Base-by-base conservation (phyloP, 2,329 filamentous ascomycete species). In the Cladosporium sp. region DNA sequence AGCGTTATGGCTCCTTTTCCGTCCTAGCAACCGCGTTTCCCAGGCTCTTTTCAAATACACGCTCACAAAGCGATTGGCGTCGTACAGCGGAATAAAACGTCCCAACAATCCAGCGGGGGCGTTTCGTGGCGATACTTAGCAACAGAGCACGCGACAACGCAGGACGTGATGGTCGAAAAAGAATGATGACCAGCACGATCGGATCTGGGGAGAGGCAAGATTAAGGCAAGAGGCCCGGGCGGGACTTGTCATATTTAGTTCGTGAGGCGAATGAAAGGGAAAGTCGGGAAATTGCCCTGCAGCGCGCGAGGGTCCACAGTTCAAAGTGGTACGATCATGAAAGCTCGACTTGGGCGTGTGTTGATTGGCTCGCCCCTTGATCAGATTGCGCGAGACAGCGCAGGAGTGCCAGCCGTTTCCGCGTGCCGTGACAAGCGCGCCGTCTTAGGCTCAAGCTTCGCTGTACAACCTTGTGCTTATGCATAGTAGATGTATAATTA, bases 361-460 rank as follows among this genome's bases (percentile, higher is more conserved):
- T 28, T 55, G 40, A 55, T 55, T 55, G 52, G 52, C 40, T 37
- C 25, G 14, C 17, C 20, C 52, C 52, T 34, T 34, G 40, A 22
- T 47, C 25, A 45, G 28, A 55, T 55, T 55, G 52, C 52, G 49
- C 30, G 30, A 25, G 36, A 3, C 36, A 38, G 25, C n/a, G 38
- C 38, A 40, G 15, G 38, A 40, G 38, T 40, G 38, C 38, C 17
- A 3, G 38, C 15, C 30, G 30, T 34, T 34, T 34, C 30, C 15
- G 38, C 38, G 38, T 40, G 38, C 38, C 38, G 38, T 25, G 15
- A 15, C 15, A 40, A 40, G 30, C 30, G 30, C 30, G 30, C 30
- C 7, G 9, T 12, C 30, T 34, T 34, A 34, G 30, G 11, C 30
- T 34, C 30, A 34, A 34, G 30, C 4, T 34, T 34, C 9, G 30